phyloP scores from a whole-genome alignment of 768 basidiomycete genomes.

The Termitomyces sp. region DNA sequence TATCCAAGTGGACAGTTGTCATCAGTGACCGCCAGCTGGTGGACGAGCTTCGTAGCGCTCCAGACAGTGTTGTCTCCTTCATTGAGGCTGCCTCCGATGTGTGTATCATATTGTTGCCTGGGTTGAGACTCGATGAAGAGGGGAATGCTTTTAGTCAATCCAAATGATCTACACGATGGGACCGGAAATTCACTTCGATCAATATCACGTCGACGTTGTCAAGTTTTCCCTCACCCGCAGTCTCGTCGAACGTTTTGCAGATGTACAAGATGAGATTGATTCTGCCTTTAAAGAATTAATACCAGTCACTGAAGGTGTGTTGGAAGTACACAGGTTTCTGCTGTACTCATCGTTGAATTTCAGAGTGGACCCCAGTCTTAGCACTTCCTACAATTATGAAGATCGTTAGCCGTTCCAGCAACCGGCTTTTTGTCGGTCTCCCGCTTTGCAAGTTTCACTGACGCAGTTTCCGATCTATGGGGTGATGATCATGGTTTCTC shows the following conservation, averaged over 20 bases:
- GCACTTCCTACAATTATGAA: conserved; percentile 23
- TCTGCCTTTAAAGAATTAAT: conserved; percentile 34
- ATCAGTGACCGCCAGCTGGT: conserved; percentile 28
- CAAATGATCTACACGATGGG: conserved; percentile 33
- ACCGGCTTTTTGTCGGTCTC: conserved; percentile 38
- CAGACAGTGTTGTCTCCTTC: conserved; percentile 5
- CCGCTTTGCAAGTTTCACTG: conserved; percentile 33
- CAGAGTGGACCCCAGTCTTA: conserved; percentile 30
- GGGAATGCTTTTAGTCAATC: conserved; percentile 7
- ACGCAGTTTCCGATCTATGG: neutral
- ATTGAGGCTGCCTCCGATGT: conserved; percentile 15
- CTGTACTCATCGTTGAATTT: neutral
- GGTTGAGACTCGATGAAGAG: neutral
- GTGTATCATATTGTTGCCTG: neutral
- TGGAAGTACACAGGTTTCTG: neutral
- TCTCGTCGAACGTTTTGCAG: conserved; percentile 28
- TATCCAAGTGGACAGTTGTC: conserved; percentile 25
- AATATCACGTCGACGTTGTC: conserved; percentile 26
- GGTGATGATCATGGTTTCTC: neutral
- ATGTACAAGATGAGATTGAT: conserved; percentile 38
- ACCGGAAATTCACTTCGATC: conserved; percentile 18
- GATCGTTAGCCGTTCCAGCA: conserved; percentile 31
- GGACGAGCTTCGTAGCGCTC: conserved; percentile 27
- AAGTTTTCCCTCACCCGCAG: conserved; percentile 29
- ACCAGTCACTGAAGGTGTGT: conserved; percentile 20